Evolutionary conservation across 495 filamentous ascomycete species (phyloP).

Genomic region (Neurospora sp.): DNA sequence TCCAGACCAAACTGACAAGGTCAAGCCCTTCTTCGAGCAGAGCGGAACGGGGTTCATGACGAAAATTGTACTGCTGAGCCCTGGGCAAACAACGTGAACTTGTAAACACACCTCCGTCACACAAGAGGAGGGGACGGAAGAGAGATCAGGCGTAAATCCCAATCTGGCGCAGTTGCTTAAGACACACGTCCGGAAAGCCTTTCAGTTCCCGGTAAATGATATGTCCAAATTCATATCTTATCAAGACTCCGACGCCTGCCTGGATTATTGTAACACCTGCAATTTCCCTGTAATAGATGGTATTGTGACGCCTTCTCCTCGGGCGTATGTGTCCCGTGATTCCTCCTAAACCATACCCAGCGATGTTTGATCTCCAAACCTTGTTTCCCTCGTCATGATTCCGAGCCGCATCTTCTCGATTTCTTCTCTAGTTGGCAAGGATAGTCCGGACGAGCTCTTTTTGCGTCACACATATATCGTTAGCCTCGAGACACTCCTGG

Average conservation of each 20-base stretch:
- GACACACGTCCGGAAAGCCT: not conserved
- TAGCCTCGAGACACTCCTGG: constrained; percentile 5
- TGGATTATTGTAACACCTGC: not conserved
- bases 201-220: not conserved
- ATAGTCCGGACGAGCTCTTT: constrained; percentile 87
- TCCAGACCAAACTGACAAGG: not conserved
- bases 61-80: not conserved
- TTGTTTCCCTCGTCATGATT: not conserved
- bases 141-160: not conserved
- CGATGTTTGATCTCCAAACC: not conserved
- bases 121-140: not conserved
- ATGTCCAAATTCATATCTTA: not conserved
- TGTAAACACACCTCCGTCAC: not conserved
- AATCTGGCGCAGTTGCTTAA: not conserved
- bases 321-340: not conserved
- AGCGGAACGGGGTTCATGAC: not conserved
- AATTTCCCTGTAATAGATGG: not conserved
- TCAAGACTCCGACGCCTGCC: not conserved
- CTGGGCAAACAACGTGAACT: not conserved
- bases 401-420: not conserved
- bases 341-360: not conserved
- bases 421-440: constrained; percentile 64
- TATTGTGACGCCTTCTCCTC: not conserved
- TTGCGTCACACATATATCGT: not conserved
- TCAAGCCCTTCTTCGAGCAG: not conserved